Conservation (phyloP, 1,284 basidiomycete genomes). For the Malassezia equina region DNA sequence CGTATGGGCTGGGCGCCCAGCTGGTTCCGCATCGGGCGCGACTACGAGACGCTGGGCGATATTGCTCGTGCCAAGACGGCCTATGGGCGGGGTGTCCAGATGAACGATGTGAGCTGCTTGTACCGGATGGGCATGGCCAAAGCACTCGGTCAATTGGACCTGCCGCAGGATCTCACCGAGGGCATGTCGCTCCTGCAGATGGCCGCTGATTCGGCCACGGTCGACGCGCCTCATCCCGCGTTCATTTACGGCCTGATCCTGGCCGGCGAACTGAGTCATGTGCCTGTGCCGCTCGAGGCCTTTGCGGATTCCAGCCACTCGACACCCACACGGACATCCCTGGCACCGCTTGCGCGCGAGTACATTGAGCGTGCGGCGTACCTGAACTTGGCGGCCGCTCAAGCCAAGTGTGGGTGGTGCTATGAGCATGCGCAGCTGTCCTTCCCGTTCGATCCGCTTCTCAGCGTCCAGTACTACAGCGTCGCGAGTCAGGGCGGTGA, state of each 20-base stretch:
- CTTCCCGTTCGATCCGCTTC: constrained; percentile 74
- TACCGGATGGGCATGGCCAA: constrained; percentile 72
- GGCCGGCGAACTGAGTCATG: constrained; percentile 53
- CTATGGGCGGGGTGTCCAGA: constrained; percentile 65
- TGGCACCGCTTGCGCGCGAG: constrained; percentile 26
- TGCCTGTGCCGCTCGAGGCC: constrained; percentile 26
- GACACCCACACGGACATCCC: constrained; percentile 29
- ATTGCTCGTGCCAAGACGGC: constrained; percentile 61
- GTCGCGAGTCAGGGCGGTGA: constrained; percentile 59
- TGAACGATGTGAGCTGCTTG: constrained; percentile 62
- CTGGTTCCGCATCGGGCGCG: constrained; percentile 80
- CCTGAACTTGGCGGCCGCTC: constrained; percentile 73
- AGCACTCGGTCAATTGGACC: constrained; percentile 71
- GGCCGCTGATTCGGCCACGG: constrained; percentile 65
- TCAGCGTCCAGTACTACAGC: constrained; percentile 85
- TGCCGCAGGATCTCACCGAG: constrained; percentile 54
- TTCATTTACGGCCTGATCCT: constrained; percentile 71
- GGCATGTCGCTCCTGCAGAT: constrained; percentile 66
- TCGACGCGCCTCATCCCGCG: constrained; percentile 70
- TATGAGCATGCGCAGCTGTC: constrained; percentile 82
- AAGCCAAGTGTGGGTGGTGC: constrained; percentile 76
- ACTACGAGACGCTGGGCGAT: constrained; percentile 81
- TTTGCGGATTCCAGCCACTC: constrained; percentile 26
- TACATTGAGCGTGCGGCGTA: constrained; percentile 70
- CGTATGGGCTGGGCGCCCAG: constrained; percentile 39